Evolutionary conservation across 176 grass and related monocot genomes (phyloP).

Genomic region (Bothriochloa decipiens): DNA sequence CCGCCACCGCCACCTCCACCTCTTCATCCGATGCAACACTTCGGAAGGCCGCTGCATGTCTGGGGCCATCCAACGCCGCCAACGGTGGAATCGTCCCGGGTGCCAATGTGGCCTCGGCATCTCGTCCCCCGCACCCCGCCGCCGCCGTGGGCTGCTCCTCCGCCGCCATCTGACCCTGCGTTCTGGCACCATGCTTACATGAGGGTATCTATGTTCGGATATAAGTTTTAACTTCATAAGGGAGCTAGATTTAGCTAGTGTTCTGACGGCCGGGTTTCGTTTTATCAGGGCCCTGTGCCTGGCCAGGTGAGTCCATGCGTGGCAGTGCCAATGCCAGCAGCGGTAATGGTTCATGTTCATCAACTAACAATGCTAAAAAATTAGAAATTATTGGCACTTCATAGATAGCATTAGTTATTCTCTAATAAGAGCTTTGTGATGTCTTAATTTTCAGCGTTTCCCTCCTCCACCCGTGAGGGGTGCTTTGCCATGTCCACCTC

Average conservation of each 20-base stretch:
- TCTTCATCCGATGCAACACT: conserved; percentile 42
- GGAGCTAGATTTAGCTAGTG: not conserved
- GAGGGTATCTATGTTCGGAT: conserved; percentile 38
- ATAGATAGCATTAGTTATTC: not conserved
- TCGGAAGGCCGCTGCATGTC: conserved; percentile 56
- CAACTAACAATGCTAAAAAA: not conserved
- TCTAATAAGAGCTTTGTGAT: conserved; percentile 1
- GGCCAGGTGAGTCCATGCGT: conserved; percentile 61
- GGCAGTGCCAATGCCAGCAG: conserved; percentile 55
- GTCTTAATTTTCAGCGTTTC: conserved; percentile 58
- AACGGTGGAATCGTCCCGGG: conserved; percentile 45
- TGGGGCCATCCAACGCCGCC: conserved; percentile 70
- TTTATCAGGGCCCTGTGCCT: conserved; percentile 43
- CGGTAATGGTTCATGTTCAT: conserved; percentile 36
- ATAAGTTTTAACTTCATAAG: not conserved
- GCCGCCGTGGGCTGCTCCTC: conserved; percentile 46
- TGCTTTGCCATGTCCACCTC: conserved; percentile 41
- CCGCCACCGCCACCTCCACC: conserved; percentile 7
- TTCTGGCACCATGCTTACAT: conserved; percentile 71
- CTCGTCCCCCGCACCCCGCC: conserved; percentile 28
- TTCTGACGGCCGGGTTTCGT: conserved; percentile 9
- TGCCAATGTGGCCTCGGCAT: conserved; percentile 65
- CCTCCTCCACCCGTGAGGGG: conserved; percentile 49
- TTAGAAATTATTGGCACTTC: not conserved
- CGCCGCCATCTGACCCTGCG: conserved; percentile 39